Conservation (phyloP, 176 grass and related monocot genomes). For the Paspalum notatum region DNA sequence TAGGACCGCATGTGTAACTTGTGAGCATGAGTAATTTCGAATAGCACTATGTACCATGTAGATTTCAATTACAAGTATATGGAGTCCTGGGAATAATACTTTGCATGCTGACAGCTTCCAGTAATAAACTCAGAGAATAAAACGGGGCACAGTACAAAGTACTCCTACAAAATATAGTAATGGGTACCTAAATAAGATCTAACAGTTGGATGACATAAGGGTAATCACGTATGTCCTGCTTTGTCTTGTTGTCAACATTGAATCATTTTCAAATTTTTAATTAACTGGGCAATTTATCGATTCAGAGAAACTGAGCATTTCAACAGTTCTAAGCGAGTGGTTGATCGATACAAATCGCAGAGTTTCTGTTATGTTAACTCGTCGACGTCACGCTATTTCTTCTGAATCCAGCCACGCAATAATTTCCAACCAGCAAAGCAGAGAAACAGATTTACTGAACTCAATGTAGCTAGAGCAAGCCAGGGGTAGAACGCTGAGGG, state of each 20-base stretch:
- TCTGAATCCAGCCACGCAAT: neutral
- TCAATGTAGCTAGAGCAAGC: neutral
- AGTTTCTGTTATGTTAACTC: no score
- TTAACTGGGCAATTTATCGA: neutral
- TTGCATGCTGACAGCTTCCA: conserved; percentile 21
- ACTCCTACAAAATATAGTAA: neutral
- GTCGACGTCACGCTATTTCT: no score
- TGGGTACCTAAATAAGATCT: no score
- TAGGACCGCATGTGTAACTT: neutral
- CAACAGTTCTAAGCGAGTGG: no score
- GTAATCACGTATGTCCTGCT: neutral
- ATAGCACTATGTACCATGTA: neutral
- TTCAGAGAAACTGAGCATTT: neutral
- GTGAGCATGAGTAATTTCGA: neutral
- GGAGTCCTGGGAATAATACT: conserved; percentile 19
- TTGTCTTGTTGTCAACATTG: neutral
- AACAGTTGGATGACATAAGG: neutral
- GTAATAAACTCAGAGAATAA: conserved; percentile 8
- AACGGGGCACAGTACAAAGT: neutral
- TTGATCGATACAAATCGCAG: no score
- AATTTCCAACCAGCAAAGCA: neutral
- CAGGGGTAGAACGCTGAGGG: conserved; percentile 8
- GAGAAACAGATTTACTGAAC: neutral
- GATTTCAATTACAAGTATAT: neutral
- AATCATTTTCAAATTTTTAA: neutral